Base-by-base conservation (phyloP, 2,329 filamentous ascomycete species). In the Boeremia lycopersici region DNA sequence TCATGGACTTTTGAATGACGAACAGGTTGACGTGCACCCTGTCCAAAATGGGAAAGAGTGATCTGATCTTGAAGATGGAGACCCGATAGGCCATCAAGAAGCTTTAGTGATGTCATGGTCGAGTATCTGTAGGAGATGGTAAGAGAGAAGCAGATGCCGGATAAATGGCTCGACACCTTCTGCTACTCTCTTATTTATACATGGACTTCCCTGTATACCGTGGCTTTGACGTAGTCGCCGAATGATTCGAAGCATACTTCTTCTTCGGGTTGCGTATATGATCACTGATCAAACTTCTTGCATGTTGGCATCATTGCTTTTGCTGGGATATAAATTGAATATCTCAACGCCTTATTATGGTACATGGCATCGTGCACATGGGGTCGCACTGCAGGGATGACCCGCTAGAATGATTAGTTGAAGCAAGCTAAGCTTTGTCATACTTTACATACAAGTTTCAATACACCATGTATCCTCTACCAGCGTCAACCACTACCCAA, bases 11-110 rank as follows among this genome's bases (percentile, higher is more conserved):
- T 61, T 8, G 40, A 34, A 26, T 63, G 50, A 39, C 65, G 61
- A 4, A 63, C 48, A 17, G 53, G 12, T 15, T 61, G 51, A 9
- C 35, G 33, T 1, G 65, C 57, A 7, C 70, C 70, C 33, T 61
- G 63, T 13, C 69, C 70, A 50, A 68, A 69, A 4, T 56, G 54
- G 41, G 61, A 62, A 25, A 72, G 36, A 19, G 61, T 51, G 5
- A 41, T 30, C 40, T 66, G 67, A 25, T 71, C 61, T 34, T 64
- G 48, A 9, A 36, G 10, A 12, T 61, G 36, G 23, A 71, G 61
- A 34, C 43, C 34, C 10, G 57, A 61, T 13, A 70, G 44, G 23
- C 53, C 43, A n/a, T 60, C 28, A 33, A 47, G 59, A 57, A 56
- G 56, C 2, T 41, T 55, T 50, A 31, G 25, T 1, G 19, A 3